Evolutionary conservation across 495 filamentous ascomycete genomes (phyloP).

Genomic region (Hypoxylon fuscum): DNA sequence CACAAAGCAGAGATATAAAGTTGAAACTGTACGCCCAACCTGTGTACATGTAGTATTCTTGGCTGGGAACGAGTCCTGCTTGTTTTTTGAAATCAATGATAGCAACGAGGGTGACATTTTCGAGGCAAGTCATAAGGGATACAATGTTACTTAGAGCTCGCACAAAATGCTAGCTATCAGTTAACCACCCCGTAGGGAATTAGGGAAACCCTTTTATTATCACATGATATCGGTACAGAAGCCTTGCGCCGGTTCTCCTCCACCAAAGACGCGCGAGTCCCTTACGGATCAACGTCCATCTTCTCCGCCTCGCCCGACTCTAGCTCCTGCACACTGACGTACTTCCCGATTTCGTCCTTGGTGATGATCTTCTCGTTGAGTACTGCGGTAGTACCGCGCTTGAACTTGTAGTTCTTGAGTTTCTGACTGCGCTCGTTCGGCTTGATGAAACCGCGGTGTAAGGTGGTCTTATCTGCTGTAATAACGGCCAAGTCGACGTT

Average conservation of each 20-base stretch:
- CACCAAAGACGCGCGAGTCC: not conserved
- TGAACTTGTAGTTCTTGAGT: slow-evolving; percentile 90
- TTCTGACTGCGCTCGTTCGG: slow-evolving; percentile 94
- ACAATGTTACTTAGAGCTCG: not conserved
- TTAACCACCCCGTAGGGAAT: not conserved
- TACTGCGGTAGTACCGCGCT: slow-evolving; percentile 87
- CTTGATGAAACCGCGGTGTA: slow-evolving; percentile 88
- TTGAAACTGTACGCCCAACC: no score
- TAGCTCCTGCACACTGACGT: slow-evolving; percentile 89
- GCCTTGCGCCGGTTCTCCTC: slow-evolving; percentile 5
- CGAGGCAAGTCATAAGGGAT: not conserved
- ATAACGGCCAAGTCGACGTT: slow-evolving; percentile 98
- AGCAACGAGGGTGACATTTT: not conserved
- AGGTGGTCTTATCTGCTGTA: slow-evolving; percentile 87
- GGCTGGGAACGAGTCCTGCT: no score
- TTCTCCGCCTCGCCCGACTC: slow-evolving; percentile 75
- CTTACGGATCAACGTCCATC: slow-evolving; percentile 92
- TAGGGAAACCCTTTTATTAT: slow-evolving; percentile 14
- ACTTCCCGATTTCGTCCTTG: slow-evolving; percentile 93
- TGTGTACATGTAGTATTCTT: no score
- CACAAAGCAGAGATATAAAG: no score
- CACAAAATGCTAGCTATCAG: not conserved
- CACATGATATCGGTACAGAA: slow-evolving; percentile 23
- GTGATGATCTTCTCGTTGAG: slow-evolving; percentile 93
- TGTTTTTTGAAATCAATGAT: not conserved